These are phyloP conservation scores for Erysimum cheiranthoides DNA, from an alignment of 345 rosid genomes.

Conservation along the genomic window DNA sequence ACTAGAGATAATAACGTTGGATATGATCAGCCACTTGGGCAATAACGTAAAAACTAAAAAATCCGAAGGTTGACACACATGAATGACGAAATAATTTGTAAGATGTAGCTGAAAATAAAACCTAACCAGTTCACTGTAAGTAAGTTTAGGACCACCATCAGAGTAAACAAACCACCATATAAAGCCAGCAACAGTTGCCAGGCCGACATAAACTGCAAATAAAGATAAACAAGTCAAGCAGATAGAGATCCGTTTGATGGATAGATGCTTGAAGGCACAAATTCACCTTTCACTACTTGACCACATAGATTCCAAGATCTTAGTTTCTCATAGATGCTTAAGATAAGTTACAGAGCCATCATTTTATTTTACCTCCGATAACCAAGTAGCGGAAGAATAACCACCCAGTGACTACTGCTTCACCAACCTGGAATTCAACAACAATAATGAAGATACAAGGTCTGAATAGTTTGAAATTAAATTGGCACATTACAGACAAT, in stretches of 20 bases:
- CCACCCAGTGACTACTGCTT: constrained; percentile 99
- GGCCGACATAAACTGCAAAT: constrained; percentile 92
- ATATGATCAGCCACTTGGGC: constrained; percentile 16
- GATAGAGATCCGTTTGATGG: constrained; percentile 8
- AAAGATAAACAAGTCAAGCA: constrained; percentile 31
- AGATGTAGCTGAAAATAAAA: constrained; percentile 24
- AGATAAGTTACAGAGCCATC: constrained; percentile 21
- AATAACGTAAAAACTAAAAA: not conserved
- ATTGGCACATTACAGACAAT: constrained; percentile 14
- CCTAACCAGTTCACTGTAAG: constrained; percentile 88
- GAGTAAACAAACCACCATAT: constrained; percentile 97
- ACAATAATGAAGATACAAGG: constrained; percentile 27
- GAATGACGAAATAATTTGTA: constrained; percentile 9
- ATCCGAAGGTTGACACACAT: not conserved
- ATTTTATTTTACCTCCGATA: constrained; percentile 80
- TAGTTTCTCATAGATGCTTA: not conserved
- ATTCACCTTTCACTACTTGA: constrained; percentile 8
- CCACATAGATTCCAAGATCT: constrained; percentile 9
- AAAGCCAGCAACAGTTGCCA: constrained; percentile 98
- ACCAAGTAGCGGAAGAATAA: constrained; percentile 97
- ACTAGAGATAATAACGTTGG: not conserved
- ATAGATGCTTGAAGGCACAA: constrained; percentile 27
- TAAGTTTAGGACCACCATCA: constrained; percentile 84
- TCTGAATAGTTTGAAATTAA: constrained; percentile 24
- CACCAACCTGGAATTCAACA: constrained; percentile 74